Percentiles rank a stretch among this genome's conserved stretches.
Conservation (phyloP, 805 yeast species). For the Wickerhamomyces chambardii region DNA sequence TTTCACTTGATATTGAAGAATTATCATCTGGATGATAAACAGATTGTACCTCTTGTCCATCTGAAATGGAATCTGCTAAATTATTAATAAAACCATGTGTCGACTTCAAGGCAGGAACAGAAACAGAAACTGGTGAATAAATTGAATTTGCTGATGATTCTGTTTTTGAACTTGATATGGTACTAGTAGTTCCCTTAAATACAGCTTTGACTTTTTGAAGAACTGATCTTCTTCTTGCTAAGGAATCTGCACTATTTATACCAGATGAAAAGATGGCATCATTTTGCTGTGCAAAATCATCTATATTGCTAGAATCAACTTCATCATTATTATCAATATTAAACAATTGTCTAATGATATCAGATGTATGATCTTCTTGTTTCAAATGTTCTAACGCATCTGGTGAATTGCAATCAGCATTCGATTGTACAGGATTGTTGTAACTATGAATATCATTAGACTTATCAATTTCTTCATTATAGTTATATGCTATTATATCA, state of each 20-base stretch:
- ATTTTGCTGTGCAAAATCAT: too few species aligned
- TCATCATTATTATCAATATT: too few species aligned
- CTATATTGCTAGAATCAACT: too few species aligned
- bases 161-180: not conserved
- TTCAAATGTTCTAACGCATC: too few species aligned
- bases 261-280: too few species aligned
- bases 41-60: conserved; percentile 6
- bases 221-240: conserved; percentile 4
- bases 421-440: too few species aligned
- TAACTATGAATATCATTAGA: too few species aligned
- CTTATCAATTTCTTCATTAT: too few species aligned
- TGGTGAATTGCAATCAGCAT: too few species aligned
- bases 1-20: conserved; percentile 1
- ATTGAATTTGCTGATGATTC: conserved; percentile 1
- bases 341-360: too few species aligned
- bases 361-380: too few species aligned
- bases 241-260: not conserved
- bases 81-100: conserved; percentile 3
- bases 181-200: not conserved
- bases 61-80: conserved; percentile 5
- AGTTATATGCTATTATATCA: too few species aligned
- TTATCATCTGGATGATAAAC: conserved; percentile 6
- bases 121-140: conserved; percentile 8
- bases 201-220: conserved; percentile 7
- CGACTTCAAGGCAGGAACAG: conserved; percentile 9